Conservation (phyloP, 2,329 filamentous ascomycete genomes). For the Aureobasidium vineae region DNA sequence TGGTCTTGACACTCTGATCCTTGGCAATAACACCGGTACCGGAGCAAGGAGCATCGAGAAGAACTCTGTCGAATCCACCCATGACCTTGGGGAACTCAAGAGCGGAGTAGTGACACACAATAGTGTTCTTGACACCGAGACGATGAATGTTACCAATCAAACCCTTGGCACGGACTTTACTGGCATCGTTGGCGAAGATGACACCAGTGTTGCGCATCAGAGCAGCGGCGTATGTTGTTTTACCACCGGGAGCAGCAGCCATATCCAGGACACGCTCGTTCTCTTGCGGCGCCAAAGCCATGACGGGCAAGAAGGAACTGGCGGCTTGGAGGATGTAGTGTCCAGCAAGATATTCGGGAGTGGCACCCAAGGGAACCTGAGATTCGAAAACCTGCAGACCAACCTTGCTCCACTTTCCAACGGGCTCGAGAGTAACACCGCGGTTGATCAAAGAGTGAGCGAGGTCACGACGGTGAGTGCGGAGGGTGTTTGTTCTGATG, state of each 20-base stretch:
- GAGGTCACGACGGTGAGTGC: slow-evolving; percentile 72
- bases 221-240: slow-evolving; percentile 94
- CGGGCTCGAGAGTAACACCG: slow-evolving; percentile 91
- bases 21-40: slow-evolving; percentile 98
- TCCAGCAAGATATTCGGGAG: slow-evolving; percentile 93
- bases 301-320: slow-evolving; percentile 93
- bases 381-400: slow-evolving; percentile 95
- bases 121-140: slow-evolving; percentile 85
- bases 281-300: slow-evolving; percentile 93
- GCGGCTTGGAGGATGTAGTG: slow-evolving; percentile 98
- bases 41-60: slow-evolving; percentile 93
- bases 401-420: slow-evolving; percentile 98
- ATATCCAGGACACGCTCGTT: slow-evolving; percentile 89
- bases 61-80: slow-evolving; percentile 90
- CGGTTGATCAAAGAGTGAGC: slow-evolving; percentile 94
- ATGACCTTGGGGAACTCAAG: slow-evolving; percentile 92
- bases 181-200: slow-evolving; percentile 95
- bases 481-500: slow-evolving; percentile 93
- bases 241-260: slow-evolving; percentile 93
- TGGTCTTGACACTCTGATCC: slow-evolving; percentile 95
- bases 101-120: slow-evolving; percentile 94
- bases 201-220: slow-evolving; percentile 97
- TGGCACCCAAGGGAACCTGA: slow-evolving; percentile 82
- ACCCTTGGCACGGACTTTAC: slow-evolving; percentile 90
- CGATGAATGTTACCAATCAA: slow-evolving; percentile 97